Evolutionary conservation across 2,329 filamentous ascomycete species (phyloP).

Genomic region (Sphaerulina musiva): DNA sequence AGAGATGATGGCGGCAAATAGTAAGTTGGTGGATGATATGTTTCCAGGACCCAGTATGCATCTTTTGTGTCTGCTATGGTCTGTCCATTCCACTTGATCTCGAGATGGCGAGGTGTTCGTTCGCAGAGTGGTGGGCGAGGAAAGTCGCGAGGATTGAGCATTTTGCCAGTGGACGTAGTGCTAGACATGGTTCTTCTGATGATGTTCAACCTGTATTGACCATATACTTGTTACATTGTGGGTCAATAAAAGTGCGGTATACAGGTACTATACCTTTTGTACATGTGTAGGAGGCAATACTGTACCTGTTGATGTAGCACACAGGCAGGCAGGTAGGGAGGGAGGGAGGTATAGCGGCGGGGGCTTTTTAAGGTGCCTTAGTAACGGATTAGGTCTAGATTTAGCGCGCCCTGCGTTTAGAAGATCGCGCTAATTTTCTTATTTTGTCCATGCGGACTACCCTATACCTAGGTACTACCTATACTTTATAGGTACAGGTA

Average conservation of each 20-base stretch:
- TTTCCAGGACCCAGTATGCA: conserved; percentile 58
- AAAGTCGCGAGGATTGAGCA: conserved; percentile 52
- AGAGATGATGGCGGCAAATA: conserved; percentile 52
- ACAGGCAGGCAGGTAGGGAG: too few relatives aligned
- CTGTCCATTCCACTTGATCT: conserved; percentile 50
- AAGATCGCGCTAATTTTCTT: too few relatives aligned
- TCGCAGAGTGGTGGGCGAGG: conserved; percentile 55
- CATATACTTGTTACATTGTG: too few relatives aligned
- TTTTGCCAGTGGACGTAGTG: conserved; percentile 22
- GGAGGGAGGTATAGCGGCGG: too few relatives aligned
- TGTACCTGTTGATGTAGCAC: too few relatives aligned
- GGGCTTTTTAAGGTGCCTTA: too few relatives aligned
- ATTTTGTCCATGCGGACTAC: too few relatives aligned
- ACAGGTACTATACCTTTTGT: not conserved
- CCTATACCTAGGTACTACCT: too few relatives aligned
- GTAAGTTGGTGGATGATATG: conserved; percentile 58
- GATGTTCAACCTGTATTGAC: conserved; percentile 4
- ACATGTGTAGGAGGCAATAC: not conserved
- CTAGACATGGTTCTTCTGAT: conserved; percentile 21
- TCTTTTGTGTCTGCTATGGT: conserved; percentile 54
- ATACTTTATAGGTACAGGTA: too few relatives aligned
- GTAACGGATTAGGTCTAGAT: too few relatives aligned
- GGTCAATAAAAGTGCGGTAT: too few relatives aligned
- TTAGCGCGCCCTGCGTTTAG: too few relatives aligned
- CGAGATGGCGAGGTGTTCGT: conserved; percentile 47